Evolutionary conservation across 2,329 filamentous ascomycete species (phyloP), one percentile per base, ranked within the genome.

Genomic region (Cladophialophora bantiana): DNA sequence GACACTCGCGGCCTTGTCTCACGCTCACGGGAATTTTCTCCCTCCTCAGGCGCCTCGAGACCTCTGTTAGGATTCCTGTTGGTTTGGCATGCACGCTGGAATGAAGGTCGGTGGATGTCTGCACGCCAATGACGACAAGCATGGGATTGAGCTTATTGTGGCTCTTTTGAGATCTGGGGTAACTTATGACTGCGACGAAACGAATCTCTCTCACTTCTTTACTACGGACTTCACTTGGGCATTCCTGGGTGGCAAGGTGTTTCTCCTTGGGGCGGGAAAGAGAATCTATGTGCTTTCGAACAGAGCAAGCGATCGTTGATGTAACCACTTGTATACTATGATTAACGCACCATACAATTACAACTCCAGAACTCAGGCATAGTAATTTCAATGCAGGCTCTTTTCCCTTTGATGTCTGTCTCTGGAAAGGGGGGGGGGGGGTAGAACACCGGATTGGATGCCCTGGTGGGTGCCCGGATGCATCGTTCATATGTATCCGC

Each of bases 301-400:
- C 10, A 50, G 45, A 50, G 45, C 45, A 50, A 50, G 45, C 45
- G 45, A 50, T 12, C 12, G 45, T 26, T 50, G 13, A 50, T 50
- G 10, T 50, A 26, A 26, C 26, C 26, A 2, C 26, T 26, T 26
- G 26, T 26, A 26, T 3, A 26, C 26, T 26, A 26, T 26, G 26
- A 26, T 26, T 26, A 26, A 26, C 3, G 26, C 26, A 26, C 26
- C 26, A 26, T 3, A 26, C 26, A 48, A 50, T 50, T 26, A 50
- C 18, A 26, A 26, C 12, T 26, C 45, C 45, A 50, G 45, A 50
- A 50, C n/a, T 50, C 45, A 50, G 18, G 20, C 45, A 26, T 20
- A 4, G 18, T 20, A 48, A 20, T 45, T 31, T 31, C 7, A 2
- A 3, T 50, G 12, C 4, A 26, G 45, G 15, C 10, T 3, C 10